A percentile compares a stretch with the other conserved stretches of the same genome.
Evolutionary conservation across 2,329 filamentous ascomycete species (phyloP).

Genomic region (Fusarium veterinarium): DNA sequence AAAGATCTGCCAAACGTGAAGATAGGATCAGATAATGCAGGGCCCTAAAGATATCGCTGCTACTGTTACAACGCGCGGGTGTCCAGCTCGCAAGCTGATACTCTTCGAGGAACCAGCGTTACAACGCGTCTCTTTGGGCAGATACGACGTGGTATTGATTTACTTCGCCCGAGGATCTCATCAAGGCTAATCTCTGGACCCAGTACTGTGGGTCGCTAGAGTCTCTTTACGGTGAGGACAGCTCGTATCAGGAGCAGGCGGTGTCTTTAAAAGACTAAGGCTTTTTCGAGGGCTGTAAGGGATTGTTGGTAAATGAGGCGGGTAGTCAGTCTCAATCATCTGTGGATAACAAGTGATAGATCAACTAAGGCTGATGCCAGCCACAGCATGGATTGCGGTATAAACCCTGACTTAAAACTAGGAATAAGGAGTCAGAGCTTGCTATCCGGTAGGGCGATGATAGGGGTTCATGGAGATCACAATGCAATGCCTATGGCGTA

Average conservation of each 20-base stretch:
- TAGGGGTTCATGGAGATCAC: conserved; percentile 15
- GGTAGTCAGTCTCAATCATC: background rate
- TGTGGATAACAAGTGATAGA: conserved; percentile 14
- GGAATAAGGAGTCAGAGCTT: background rate
- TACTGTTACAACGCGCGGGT: conserved; percentile 13
- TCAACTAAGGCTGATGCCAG: conserved; percentile 19
- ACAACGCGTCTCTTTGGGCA: conserved; percentile 9
- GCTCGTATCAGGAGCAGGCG: background rate
- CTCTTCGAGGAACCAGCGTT: conserved; percentile 15
- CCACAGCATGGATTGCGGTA: conserved; percentile 17
- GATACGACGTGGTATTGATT: conserved; percentile 28
- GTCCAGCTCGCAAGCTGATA: conserved; percentile 26
- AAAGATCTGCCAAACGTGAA: conserved; percentile 9
- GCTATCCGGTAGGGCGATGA: background rate
- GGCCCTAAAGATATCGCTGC: conserved; percentile 1
- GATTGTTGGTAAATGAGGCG: conserved; percentile 19
- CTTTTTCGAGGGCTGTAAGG: conserved; percentile 3
- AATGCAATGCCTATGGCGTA: conserved; percentile 4
- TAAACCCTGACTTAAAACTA: background rate
- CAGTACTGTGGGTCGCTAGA: conserved; percentile 25
- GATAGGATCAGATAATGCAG: conserved; percentile 19
- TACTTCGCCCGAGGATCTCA: conserved; percentile 33
- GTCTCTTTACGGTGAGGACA: conserved; percentile 17
- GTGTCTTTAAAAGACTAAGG: background rate
- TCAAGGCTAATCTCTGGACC: conserved; percentile 19